Base-by-base conservation (phyloP, 768 basidiomycete genomes). In the Tricholoma sp. region DNA sequence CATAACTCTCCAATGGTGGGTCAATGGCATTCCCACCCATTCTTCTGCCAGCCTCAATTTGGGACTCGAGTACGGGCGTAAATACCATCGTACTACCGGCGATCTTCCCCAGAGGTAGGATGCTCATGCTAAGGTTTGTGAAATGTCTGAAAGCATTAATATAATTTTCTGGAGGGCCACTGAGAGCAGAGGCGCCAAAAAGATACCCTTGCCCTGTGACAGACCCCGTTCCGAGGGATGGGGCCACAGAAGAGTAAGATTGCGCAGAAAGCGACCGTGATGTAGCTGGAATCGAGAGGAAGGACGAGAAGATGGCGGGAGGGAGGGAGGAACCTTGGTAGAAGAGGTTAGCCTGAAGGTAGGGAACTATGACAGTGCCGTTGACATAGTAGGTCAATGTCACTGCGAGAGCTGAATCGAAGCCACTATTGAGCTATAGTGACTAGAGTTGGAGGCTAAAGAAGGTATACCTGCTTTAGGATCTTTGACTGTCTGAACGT, bases 1-100 rank as follows among this genome's bases (percentile, higher is more conserved):
- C 66, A 54, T 72, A 76, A 44, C 69, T 68, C 15, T 67, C 70
- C 52, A 65, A 52, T 24, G 24, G 24, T 24, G 24, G 24, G 24
- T 72, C 65, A 53, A 78, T 74, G 1, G 68, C 69, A 52, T 75
- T 77, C 6, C 74, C 71, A 11, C 74, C 76, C 31, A 61, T 70
- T 5, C 59, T 64, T 24, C 63, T 59, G 6, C 74, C 72, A 11
- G 66, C 69, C 15, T 64, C 55, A 45, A 75, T 72, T 50, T 75
- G 73, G 3, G 68, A 66, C 17, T 70, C 53, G 2, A 65, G 65
- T 12, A 78, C 68, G 0, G 75, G 73, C 1, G 75, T 76, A 56
- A 78, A 73, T 0, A 72, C 71, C 18, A 76, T 61, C 0, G 70
- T 64, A 3, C 68, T 68, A 4, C 56, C 62, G 24, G 57, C 63